These are phyloP conservation scores for Fraxinus sp. DNA, from an alignment of 305 asterid species.

Conservation along the genomic window DNA sequence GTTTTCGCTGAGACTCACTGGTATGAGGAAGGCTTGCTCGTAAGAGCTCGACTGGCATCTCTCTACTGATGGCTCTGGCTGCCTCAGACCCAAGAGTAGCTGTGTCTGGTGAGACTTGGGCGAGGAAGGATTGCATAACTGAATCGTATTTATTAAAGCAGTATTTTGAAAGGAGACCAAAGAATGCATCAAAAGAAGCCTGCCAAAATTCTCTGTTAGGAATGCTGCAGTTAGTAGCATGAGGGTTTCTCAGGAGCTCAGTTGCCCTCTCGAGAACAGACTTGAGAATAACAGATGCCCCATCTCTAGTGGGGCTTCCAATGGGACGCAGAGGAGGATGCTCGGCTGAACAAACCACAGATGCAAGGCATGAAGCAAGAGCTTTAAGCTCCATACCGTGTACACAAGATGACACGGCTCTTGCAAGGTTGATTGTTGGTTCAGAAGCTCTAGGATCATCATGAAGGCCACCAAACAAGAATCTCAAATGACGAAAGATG, in stretches of 20 bases:
- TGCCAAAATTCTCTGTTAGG: constrained; percentile 66
- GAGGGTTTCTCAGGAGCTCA: constrained; percentile 59
- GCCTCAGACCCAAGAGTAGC: constrained; percentile 48
- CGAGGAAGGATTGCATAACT: constrained; percentile 45
- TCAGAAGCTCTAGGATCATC: constrained; percentile 36
- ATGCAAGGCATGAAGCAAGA: constrained; percentile 72
- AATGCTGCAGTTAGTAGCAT: constrained; percentile 47
- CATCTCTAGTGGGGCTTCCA: constrained; percentile 68
- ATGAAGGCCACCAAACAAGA: constrained; percentile 55
- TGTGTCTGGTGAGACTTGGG: constrained; percentile 41
- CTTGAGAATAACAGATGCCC: constrained; percentile 59
- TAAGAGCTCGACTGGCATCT: constrained; percentile 70
- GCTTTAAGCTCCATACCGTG: constrained; percentile 59
- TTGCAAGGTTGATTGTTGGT: constrained; percentile 42
- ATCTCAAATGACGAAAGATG: constrained; percentile 68
- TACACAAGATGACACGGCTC: constrained; percentile 45
- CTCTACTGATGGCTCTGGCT: constrained; percentile 54
- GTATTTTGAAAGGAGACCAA: constrained; percentile 57
- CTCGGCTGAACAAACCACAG: constrained; percentile 66
- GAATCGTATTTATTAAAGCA: constrained; percentile 68
- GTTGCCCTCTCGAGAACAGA: constrained; percentile 70
- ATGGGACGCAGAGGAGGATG: constrained; percentile 69
- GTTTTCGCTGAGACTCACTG: constrained; percentile 58
- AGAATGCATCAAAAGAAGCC: constrained; percentile 76
- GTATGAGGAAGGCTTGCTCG: constrained; percentile 78